Percentiles rank a stretch among this genome's conserved stretches.
phyloP scores from a whole-genome alignment of 805 yeast genomes.

The Zygosaccharomyces rouxii region DNA sequence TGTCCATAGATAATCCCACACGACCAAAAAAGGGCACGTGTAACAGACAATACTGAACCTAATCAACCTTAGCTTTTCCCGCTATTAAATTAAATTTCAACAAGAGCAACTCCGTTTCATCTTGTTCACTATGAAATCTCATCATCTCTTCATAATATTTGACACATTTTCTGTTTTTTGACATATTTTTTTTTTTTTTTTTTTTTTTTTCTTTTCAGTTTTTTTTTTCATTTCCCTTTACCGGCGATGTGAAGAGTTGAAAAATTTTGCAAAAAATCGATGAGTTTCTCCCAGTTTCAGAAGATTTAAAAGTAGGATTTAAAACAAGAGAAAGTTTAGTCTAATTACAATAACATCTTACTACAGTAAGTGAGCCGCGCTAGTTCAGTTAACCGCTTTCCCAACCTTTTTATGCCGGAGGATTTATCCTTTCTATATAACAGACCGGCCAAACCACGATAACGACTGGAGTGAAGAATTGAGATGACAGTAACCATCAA shows the following conservation, averaged over 20 bases:
- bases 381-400: not conserved
- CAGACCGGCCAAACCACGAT: conserved; percentile 26
- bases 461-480: conserved; percentile 8
- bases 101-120: not conserved
- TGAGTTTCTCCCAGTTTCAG: conserved; percentile 1
- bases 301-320: not conserved
- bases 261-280: conserved; percentile 7
- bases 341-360: not conserved
- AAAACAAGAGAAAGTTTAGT: not conserved
- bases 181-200: not conserved
- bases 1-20: too few relatives aligned
- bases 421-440: conserved; percentile 21
- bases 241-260: conserved; percentile 10
- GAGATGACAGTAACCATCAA: conserved; percentile 35
- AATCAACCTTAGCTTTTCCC: too few relatives aligned
- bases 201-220: not conserved
- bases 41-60: too few relatives aligned
- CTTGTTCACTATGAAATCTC: too few relatives aligned
- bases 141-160: not conserved
- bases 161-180: not conserved
- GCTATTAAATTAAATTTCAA: too few relatives aligned
- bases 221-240: not conserved
- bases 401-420: conserved; percentile 19
- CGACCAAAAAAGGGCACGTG: too few relatives aligned
- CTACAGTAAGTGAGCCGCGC: not conserved